Conservation (phyloP, 768 basidiomycete species). For the Tricholoma terreum region DNA sequence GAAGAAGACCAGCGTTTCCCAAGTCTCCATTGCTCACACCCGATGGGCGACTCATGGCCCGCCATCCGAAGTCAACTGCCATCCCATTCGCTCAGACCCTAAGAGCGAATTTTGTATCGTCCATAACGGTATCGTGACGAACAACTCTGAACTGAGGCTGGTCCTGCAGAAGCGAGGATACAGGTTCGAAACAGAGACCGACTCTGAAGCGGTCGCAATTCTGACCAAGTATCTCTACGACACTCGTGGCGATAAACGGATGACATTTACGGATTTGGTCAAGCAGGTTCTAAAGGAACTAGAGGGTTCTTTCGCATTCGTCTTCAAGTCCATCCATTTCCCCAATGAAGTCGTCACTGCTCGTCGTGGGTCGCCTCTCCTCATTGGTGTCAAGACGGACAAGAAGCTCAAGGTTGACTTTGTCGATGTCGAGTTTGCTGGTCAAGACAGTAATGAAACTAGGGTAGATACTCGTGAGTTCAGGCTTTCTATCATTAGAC, state of each 20-base stretch:
- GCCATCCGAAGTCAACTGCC: constrained; percentile 87
- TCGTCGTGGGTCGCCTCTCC: constrained; percentile 92
- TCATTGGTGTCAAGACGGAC: constrained; percentile 99
- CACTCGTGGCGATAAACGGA: constrained; percentile 79
- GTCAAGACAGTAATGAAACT: constrained; percentile 53
- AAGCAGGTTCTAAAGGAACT: constrained; percentile 97
- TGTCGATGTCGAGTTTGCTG: constrained; percentile 94
- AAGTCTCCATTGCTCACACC: constrained; percentile 97
- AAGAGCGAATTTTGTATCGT: constrained; percentile 86
- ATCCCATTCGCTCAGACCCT: constrained; percentile 86
- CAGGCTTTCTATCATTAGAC: constrained; percentile 2
- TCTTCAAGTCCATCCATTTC: constrained; percentile 96
- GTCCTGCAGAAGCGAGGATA: constrained; percentile 96
- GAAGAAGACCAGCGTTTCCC: constrained; percentile 72
- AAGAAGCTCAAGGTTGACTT: constrained; percentile 99
- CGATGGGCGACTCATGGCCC: constrained; percentile 99
- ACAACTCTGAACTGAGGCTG: constrained; percentile 80
- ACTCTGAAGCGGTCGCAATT: constrained; percentile 96
- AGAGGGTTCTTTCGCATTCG: constrained; percentile 98
- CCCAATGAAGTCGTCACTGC: constrained; percentile 95
- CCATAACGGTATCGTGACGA: constrained; percentile 99
- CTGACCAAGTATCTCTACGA: constrained; percentile 97
- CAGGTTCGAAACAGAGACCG: constrained; percentile 92
- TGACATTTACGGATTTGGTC: constrained; percentile 87
- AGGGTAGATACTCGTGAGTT: constrained; percentile 41